Base-by-base conservation (phyloP, 768 basidiomycete genomes). In the Epithele typhae region DNA sequence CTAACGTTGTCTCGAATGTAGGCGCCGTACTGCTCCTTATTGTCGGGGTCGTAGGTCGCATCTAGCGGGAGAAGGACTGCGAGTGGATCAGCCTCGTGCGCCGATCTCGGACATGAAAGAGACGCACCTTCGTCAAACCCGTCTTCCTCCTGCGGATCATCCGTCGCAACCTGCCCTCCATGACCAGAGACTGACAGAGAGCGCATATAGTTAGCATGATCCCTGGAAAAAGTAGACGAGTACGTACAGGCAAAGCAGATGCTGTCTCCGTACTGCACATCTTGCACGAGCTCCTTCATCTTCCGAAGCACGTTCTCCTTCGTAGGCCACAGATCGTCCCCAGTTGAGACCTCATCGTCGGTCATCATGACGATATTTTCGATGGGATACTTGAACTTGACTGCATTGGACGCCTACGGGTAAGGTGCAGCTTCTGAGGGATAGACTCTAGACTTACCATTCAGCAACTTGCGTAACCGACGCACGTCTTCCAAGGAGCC, bases 401-500 rank as follows among this genome's bases (percentile, higher is more conserved):
- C 72, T 73, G 32, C 14, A 14, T 5, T 4, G 9, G 25, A 25
- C 30, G 27, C 11, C 37, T 5, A n/a, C n/a, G n/a, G n/a, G n/a
- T 18, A n/a, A 7, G 12, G n/a, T 25, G n/a, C n/a, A 10, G 22
- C 7, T 19, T 6, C n/a, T 23, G 12, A 17, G 9, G 3, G 22
- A n/a, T 19, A 32, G 15, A 30, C 22, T 21, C 25, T 9, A 32
- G 1, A 6, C 67, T 25, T 45, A 72, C 73, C 61, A 17, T 69
- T 65, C 25, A 74, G 55, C 22, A 72, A 48, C 3, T 62, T 45
- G 25, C 56, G 59, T 61, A 72, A 65, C 15, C 55, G 54, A 5
- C 23, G 33, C 4, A 69, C 68, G 43, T 73, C 72, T n/a, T 60
- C 55, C 47, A 72, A 71, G 0, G 70, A 68, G 10, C 68, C 68